Evolutionary conservation across 1,284 basidiomycete genomes (phyloP).

Genomic region (Apiotrichum sp.): DNA sequence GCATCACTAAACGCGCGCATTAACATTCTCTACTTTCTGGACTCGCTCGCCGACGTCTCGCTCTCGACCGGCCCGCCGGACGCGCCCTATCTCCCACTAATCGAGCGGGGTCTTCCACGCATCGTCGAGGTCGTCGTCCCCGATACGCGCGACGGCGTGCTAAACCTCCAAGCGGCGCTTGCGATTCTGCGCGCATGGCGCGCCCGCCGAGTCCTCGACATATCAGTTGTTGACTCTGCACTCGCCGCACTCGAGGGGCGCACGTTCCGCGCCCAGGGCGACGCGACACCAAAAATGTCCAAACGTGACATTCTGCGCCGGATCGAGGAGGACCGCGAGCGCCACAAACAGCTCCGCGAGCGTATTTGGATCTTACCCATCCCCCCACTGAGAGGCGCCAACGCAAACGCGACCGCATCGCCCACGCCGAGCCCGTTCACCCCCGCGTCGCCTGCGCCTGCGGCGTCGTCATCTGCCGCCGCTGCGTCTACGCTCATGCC

Average conservation of each 20-base stretch:
- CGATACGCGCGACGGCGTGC: slow-evolving; percentile 67
- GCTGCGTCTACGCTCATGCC: slow-evolving; percentile 16
- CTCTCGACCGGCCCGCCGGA: slow-evolving; percentile 48
- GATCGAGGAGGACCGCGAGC: slow-evolving; percentile 90
- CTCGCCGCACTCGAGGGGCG: slow-evolving; percentile 37
- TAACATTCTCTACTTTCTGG: slow-evolving; percentile 87
- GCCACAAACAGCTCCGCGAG: slow-evolving; percentile 87
- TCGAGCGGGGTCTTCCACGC: slow-evolving; percentile 63
- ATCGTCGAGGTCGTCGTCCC: slow-evolving; percentile 80
- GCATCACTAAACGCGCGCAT: slow-evolving; percentile 83
- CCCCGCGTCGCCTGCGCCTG: slow-evolving; percentile 26
- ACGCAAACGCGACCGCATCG: not conserved
- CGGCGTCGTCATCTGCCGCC: not conserved
- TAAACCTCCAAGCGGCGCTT: slow-evolving; percentile 55
- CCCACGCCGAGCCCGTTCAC: slow-evolving; percentile 17
- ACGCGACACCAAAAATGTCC: slow-evolving; percentile 47
- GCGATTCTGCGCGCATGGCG: slow-evolving; percentile 80
- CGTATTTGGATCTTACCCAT: slow-evolving; percentile 77
- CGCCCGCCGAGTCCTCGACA: slow-evolving; percentile 70
- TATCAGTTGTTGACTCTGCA: slow-evolving; percentile 66
- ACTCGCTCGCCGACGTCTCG: slow-evolving; percentile 74
- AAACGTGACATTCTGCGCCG: slow-evolving; percentile 70
- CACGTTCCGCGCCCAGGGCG: not conserved
- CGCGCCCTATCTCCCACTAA: slow-evolving; percentile 66
- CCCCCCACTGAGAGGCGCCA: slow-evolving; percentile 22